Base-by-base conservation (phyloP, 2,329 filamentous ascomycete genomes). In the Tolypocladium album region DNA sequence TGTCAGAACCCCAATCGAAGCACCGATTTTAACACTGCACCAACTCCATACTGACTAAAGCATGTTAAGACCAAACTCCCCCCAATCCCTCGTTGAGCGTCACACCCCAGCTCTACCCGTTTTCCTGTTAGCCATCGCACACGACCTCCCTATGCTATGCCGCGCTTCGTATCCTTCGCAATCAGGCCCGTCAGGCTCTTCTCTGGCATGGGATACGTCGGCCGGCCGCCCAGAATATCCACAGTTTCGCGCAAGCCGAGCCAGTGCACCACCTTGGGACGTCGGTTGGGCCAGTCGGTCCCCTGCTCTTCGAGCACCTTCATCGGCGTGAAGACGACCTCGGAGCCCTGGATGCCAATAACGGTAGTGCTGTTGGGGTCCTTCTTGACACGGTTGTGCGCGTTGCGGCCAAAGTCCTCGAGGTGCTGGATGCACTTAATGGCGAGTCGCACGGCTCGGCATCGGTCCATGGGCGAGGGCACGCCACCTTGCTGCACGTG, bases 381-480 rank as follows among this genome's bases (percentile, higher is more conserved):
- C 36, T 83, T 81, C 63, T 86, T 84, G 63, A 96, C 89, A 62
- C 87, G 84, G 45, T 82, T 79, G 62, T 83, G 82, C 42, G 82
- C 79, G 67, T 85, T 84, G 57, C 84, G 85, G 8, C 86, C 86
- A 68, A 87, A 96, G 27, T 76, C 74, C 76, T 99, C 94, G 4
- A 99, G 79, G 71, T 96, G 92, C 78, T 96, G 87, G 71, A 97
- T 89, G 72, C 91, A 96, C 77, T 92, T 93, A 75, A 97, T 94
- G 12, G 92, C 91, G 69, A 99, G 87, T 57, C 94, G 84, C 31
- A 96, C 89, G 2, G 94, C 93, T 55, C 94, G 87, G 68, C 93
- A 92, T 59, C 94, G 88, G 75, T 99, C 94, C 92, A 99, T 97
- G 8, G 94, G 87, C 3, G 90, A 95, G 0, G 94, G 94, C 52